phyloP scores from a whole-genome alignment of 75 land plant species.

The Cunninghamia lanceolata region DNA sequence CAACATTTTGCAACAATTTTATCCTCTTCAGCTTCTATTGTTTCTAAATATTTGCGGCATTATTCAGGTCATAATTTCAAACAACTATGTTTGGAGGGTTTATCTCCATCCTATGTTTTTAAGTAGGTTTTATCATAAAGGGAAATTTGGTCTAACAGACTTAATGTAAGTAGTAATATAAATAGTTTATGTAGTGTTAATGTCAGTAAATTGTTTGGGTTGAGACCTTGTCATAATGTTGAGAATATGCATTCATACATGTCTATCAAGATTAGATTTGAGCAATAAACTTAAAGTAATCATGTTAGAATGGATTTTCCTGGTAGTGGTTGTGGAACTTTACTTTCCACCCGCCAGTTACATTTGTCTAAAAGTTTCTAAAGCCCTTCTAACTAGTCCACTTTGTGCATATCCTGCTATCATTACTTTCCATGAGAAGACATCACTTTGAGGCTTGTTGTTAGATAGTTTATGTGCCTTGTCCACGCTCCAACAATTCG shows the following conservation, averaged over 20 bases:
- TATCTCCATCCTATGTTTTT: neutral
- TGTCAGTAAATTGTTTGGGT: neutral
- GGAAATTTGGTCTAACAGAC: conserved; percentile 1
- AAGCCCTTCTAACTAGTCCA: no score
- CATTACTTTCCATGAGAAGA: no score
- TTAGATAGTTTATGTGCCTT: no score
- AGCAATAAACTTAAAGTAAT: neutral
- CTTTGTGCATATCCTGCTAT: no score
- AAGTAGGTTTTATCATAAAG: neutral
- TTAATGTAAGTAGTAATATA: neutral
- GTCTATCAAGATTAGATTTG: neutral
- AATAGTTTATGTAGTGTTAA: neutral
- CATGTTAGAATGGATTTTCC: neutral
- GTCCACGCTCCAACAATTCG: no score
- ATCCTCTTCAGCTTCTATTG: neutral
- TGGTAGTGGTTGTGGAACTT: no score
- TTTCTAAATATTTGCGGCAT: neutral
- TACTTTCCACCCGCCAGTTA: no score
- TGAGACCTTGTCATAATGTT: neutral
- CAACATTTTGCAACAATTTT: no score
- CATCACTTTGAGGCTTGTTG: no score
- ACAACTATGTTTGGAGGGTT: neutral
- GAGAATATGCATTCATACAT: no score
- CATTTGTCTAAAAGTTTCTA: no score
- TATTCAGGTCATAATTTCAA: neutral